Percentiles rank a stretch among this genome's conserved stretches.
These are phyloP conservation scores for Stevia rebaudiana DNA, from an alignment of 140 eudicot genomes.

Conservation along the genomic window DNA sequence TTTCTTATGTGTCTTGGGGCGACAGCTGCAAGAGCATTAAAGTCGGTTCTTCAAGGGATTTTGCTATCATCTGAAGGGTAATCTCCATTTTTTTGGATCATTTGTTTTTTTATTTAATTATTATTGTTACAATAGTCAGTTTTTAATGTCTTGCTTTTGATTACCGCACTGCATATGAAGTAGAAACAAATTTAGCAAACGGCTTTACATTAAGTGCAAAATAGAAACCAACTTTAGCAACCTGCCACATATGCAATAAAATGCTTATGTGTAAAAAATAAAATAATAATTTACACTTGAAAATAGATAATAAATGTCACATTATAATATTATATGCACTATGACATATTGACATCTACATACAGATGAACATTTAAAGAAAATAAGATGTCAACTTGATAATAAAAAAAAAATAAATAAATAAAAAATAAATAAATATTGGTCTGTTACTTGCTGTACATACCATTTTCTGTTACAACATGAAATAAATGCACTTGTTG, in stretches of 20 bases:
- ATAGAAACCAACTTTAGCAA: neutral
- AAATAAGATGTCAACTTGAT: neutral
- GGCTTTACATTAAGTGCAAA: neutral
- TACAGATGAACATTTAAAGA: neutral
- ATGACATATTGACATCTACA: slow-evolving; percentile 7
- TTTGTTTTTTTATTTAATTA: neutral
- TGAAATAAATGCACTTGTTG: neutral
- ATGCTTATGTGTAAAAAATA: neutral
- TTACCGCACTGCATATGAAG: neutral
- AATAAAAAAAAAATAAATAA: too few species aligned
- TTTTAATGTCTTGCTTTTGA: neutral
- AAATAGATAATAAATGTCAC: too few species aligned
- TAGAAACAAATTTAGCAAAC: neutral
- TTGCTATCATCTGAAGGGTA: slow-evolving; percentile 96
- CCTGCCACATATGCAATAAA: neutral
- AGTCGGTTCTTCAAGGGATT: slow-evolving; percentile 92
- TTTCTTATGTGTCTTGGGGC: slow-evolving; percentile 89
- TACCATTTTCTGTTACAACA: neutral
- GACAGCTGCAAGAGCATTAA: slow-evolving; percentile 96
- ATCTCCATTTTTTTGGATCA: neutral
- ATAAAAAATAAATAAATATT: too few species aligned
- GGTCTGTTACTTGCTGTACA: neutral
- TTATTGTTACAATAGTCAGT: neutral
- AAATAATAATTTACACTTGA: too few species aligned
- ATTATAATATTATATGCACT: neutral